phyloP scores from a whole-genome alignment of 78 protist genomes.

The Dictyostelium intermedium region DNA sequence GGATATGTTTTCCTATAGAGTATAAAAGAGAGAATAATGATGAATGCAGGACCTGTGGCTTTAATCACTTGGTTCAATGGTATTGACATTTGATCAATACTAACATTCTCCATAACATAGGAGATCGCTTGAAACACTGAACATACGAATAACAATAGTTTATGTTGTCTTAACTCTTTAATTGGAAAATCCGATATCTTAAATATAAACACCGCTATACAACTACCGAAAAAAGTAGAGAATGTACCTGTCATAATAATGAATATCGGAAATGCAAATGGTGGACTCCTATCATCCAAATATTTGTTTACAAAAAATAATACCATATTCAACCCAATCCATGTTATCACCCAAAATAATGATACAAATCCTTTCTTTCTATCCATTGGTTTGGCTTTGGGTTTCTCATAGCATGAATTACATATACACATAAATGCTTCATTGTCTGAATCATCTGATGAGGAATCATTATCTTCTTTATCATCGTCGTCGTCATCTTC shows the following conservation, averaged over 20 bases:
- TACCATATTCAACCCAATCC: slow-evolving; percentile 1
- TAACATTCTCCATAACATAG: slow-evolving; percentile 45
- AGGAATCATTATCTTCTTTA: not conserved
- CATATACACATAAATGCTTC: not conserved
- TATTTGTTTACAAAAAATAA: slow-evolving; percentile 36
- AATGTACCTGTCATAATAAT: slow-evolving; percentile 47
- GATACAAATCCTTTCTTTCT: not conserved
- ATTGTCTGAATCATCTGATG: not conserved
- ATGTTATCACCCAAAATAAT: slow-evolving; percentile 12
- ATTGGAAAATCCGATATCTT: not conserved
- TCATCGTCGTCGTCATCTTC: not conserved
- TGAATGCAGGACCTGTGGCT: slow-evolving; percentile 56
- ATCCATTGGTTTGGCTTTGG: not conserved
- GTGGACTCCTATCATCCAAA: not conserved
- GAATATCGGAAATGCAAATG: slow-evolving; percentile 25
- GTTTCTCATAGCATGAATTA: not conserved
- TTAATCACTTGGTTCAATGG: slow-evolving; percentile 63
- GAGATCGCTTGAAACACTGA: slow-evolving; percentile 35
- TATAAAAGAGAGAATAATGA: not conserved
- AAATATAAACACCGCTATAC: slow-evolving; percentile 24
- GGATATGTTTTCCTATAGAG: not conserved
- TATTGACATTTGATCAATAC: slow-evolving; percentile 24
- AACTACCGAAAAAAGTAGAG: slow-evolving; percentile 34
- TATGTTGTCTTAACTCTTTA: not conserved
- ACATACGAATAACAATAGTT: not conserved